phyloP scores from a whole-genome alignment of 2,329 filamentous ascomycete genomes.

The Aspergillus tanneri region DNA sequence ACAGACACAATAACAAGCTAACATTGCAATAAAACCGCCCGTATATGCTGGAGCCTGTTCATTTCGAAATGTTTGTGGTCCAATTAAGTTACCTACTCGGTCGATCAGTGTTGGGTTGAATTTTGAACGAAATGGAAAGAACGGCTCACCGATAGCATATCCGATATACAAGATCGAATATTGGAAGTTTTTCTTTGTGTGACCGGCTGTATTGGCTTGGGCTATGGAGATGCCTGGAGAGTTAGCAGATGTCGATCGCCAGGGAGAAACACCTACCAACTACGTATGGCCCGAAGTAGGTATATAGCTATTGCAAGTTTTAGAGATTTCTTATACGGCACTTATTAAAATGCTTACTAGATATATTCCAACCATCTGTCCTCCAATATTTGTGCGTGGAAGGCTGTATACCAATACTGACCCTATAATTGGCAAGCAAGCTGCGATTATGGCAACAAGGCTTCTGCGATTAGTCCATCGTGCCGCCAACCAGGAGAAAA shows the following conservation, averaged over 20 bases:
- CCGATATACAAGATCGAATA: slow-evolving; percentile 43
- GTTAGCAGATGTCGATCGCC: not conserved
- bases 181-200: slow-evolving; percentile 44
- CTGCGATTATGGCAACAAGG: slow-evolving; percentile 32
- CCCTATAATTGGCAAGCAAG: slow-evolving; percentile 32
- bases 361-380: slow-evolving; percentile 44
- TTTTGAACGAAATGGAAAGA: not conserved
- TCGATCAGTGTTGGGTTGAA: not conserved
- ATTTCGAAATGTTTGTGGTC: slow-evolving; percentile 43
- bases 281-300: slow-evolving; percentile 40
- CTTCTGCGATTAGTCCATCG: slow-evolving; percentile 32
- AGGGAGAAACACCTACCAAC: slow-evolving; percentile 12
- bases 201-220: slow-evolving; percentile 36
- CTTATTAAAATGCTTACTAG: slow-evolving; percentile 20
- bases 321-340: not conserved
- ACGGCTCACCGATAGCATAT: slow-evolving; percentile 31
- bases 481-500: slow-evolving; percentile 31
- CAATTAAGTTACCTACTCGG: slow-evolving; percentile 39
- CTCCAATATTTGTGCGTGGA: slow-evolving; percentile 34
- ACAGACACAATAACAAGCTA: slow-evolving; percentile 36
- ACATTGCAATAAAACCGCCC: slow-evolving; percentile 39
- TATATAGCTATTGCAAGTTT: slow-evolving; percentile 29
- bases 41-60: slow-evolving; percentile 43
- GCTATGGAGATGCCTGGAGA: slow-evolving; percentile 24
- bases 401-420: slow-evolving; percentile 31